phyloP scores from a whole-genome alignment of 805 yeast species.

The Candida cerambycidarum region DNA sequence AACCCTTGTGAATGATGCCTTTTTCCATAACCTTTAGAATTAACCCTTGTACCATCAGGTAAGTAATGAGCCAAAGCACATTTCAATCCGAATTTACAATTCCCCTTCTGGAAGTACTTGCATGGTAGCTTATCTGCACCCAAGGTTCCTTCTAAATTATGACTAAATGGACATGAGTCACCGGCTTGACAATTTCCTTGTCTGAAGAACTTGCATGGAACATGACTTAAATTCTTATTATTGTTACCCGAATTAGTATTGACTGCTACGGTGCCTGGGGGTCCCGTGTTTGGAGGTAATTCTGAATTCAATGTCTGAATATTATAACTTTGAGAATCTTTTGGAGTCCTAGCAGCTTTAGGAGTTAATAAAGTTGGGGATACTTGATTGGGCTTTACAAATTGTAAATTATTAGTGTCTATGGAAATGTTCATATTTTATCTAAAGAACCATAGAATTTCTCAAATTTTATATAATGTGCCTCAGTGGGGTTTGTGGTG shows the following conservation, averaged over 20 bases:
- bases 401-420: slow-evolving; percentile 7
- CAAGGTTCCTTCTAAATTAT: slow-evolving; percentile 57
- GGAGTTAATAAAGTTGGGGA: background rate
- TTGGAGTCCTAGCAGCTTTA: slow-evolving; percentile 7
- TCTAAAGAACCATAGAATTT: background rate
- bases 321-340: slow-evolving; percentile 15
- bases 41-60: slow-evolving; percentile 85
- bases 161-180: slow-evolving; percentile 86
- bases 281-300: slow-evolving; percentile 39
- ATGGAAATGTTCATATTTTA: slow-evolving; percentile 11
- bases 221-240: slow-evolving; percentile 73
- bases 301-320: slow-evolving; percentile 17
- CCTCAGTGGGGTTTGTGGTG: background rate
- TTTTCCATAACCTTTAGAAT: slow-evolving; percentile 33
- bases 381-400: slow-evolving; percentile 4
- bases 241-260: slow-evolving; percentile 14
- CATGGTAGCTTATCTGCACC: slow-evolving; percentile 66
- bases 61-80: slow-evolving; percentile 92
- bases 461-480: background rate
- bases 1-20: background rate
- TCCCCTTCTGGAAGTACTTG: slow-evolving; percentile 94
- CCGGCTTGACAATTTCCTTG: slow-evolving; percentile 98
- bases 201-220: slow-evolving; percentile 90
- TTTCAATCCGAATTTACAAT: slow-evolving; percentile 90
- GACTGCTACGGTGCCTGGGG: slow-evolving; percentile 27